Conservation (phyloP, 176 grass and related monocot genomes). For the Bothriochloa decipiens region DNA sequence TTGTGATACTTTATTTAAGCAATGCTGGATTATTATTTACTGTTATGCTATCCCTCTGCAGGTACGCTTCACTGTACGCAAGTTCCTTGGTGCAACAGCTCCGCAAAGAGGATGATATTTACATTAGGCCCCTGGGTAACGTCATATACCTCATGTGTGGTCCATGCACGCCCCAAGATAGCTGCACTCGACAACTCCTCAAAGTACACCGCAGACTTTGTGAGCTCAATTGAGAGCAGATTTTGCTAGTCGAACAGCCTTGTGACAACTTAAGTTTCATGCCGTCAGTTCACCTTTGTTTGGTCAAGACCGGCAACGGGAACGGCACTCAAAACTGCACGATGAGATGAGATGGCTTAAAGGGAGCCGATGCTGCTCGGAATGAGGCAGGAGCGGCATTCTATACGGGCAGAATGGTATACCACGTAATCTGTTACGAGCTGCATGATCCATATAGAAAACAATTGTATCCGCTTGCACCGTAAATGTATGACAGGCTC, state of each 20-base stretch:
- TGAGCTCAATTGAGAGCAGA: constrained; percentile 29
- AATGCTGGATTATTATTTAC: background rate
- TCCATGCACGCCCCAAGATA: constrained; percentile 69
- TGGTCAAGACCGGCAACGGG: too few relatives aligned
- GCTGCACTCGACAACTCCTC: constrained; percentile 66
- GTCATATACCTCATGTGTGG: constrained; percentile 97
- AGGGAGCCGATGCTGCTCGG: too few relatives aligned
- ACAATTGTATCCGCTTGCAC: too few relatives aligned
- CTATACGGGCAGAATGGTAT: too few relatives aligned
- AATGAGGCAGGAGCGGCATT: too few relatives aligned
- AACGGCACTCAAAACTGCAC: too few relatives aligned
- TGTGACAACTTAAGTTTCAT: constrained; percentile 13
- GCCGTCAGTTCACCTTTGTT: background rate
- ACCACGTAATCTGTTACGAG: too few relatives aligned
- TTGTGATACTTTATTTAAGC: background rate
- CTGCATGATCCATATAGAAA: too few relatives aligned
- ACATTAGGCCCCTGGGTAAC: constrained; percentile 78
- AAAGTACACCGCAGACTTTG: constrained; percentile 62
- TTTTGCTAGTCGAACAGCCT: background rate
- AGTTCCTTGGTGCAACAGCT: constrained; percentile 76
- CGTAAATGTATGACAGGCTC: too few relatives aligned
- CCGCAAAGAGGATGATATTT: constrained; percentile 79
- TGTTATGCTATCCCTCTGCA: constrained; percentile 19
- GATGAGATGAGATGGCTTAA: too few relatives aligned
- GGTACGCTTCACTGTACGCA: constrained; percentile 73